Conservation (phyloP, 345 rosid genomes). For the Citrus australasica region DNA sequence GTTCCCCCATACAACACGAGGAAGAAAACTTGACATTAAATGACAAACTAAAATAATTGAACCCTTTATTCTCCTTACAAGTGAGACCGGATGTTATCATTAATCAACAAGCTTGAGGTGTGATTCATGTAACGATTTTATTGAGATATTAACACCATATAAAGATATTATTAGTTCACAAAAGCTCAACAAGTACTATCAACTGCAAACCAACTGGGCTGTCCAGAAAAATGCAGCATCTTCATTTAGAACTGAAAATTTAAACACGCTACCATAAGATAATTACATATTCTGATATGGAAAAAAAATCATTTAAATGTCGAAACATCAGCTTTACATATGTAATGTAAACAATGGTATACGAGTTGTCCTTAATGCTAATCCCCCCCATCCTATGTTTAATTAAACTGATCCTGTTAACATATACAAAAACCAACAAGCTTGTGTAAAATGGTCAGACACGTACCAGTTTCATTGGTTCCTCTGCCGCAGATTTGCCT, state of each 20-base stretch:
- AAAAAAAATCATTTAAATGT: background rate
- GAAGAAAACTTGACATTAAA: too few relatives aligned
- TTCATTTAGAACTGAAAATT: background rate
- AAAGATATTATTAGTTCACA: background rate
- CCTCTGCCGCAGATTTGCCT: constrained; percentile 28
- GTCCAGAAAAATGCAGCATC: background rate
- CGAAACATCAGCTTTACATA: constrained; percentile 9
- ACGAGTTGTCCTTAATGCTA: constrained; percentile 4
- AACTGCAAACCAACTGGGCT: background rate
- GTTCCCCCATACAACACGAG: too few relatives aligned
- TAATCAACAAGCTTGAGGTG: too few relatives aligned
- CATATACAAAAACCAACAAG: constrained; percentile 5
- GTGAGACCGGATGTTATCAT: too few relatives aligned
- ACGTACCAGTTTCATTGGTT: constrained; percentile 23
- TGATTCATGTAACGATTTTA: too few relatives aligned
- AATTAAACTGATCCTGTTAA: background rate
- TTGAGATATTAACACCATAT: background rate
- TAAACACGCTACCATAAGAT: background rate
- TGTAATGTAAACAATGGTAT: constrained; percentile 4
- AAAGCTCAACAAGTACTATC: background rate
- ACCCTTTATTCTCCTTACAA: too few relatives aligned
- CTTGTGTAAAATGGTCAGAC: background rate
- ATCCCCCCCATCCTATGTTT: background rate
- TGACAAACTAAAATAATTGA: too few relatives aligned
- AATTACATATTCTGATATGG: background rate